A percentile compares a stretch with the other conserved stretches of the same genome.
phyloP scores from a whole-genome alignment of 2,329 filamentous ascomycete genomes.

The Ceratocystiopsis sp. region DNA sequence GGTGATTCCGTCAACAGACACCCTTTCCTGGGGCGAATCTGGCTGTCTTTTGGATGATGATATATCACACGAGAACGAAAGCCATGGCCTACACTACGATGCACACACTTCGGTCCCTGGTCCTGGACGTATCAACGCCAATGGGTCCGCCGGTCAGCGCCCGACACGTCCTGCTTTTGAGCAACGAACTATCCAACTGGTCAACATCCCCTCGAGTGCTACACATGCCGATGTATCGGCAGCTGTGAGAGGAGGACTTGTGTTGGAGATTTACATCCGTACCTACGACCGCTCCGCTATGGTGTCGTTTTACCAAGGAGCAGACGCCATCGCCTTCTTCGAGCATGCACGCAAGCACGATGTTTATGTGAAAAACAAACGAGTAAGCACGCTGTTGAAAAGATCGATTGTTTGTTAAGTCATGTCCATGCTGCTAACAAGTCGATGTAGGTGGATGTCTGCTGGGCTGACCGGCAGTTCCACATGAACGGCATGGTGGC shows the following conservation, averaged over 20 bases:
- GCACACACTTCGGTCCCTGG: neutral
- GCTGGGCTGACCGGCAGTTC: constrained; percentile 58
- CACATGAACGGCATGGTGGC: constrained; percentile 44
- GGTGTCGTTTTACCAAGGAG: constrained; percentile 52
- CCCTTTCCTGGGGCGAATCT: too few species aligned
- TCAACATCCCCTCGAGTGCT: constrained; percentile 41
- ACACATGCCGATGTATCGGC: constrained; percentile 49
- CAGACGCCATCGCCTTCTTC: constrained; percentile 47
- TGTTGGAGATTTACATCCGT: constrained; percentile 53
- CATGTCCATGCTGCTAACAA: too few species aligned
- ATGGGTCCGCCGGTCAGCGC: neutral
- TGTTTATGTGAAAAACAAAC: constrained; percentile 50
- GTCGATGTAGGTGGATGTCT: constrained; percentile 39
- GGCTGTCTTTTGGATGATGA: neutral
- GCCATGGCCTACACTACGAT: neutral
- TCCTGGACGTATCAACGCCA: neutral
- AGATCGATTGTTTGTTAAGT: neutral
- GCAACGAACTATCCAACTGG: constrained; percentile 43
- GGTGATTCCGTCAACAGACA: too few species aligned
- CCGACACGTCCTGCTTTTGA: constrained; percentile 15
- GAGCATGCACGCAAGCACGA: constrained; percentile 46
- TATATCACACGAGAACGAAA: neutral
- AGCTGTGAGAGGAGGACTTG: constrained; percentile 49
- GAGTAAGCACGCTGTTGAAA: constrained; percentile 30
- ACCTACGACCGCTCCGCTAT: constrained; percentile 39